Percentiles rank a stretch among this genome's conserved stretches.
Conservation (phyloP, 768 basidiomycete species). For the Russula earlei region DNA sequence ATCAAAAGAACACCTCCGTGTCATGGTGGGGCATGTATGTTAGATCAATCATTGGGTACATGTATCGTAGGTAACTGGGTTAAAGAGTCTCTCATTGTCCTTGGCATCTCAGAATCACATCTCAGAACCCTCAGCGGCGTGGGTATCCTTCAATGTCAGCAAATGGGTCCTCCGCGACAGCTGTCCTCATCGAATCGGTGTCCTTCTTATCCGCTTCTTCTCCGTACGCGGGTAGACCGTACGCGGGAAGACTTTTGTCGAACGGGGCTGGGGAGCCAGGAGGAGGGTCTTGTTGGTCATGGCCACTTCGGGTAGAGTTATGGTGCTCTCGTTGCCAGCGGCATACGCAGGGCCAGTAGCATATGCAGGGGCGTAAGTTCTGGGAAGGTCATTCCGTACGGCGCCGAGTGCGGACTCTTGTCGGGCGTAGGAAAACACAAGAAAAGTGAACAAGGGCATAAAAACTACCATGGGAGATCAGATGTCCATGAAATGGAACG, state of each 20-base stretch:
- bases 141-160: constrained; percentile 34
- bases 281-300: constrained; percentile 31
- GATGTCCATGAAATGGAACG: not conserved
- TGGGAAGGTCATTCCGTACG: constrained; percentile 35
- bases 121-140: not conserved
- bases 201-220: constrained; percentile 22
- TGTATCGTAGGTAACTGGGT: not conserved
- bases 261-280: constrained; percentile 41
- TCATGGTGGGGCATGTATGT: too few relatives aligned
- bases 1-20: too few relatives aligned
- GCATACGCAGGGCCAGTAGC: constrained; percentile 19
- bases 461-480: constrained; percentile 34
- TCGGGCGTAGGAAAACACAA: constrained; percentile 65
- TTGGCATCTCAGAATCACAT: too few relatives aligned
- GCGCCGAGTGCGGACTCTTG: constrained; percentile 56
- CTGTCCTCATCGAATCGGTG: constrained; percentile 23
- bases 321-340: constrained; percentile 5
- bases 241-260: constrained; percentile 35
- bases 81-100: not conserved
- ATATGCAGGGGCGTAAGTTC: constrained; percentile 26
- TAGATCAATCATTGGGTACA: too few relatives aligned
- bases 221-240: too few relatives aligned
- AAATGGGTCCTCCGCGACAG: constrained; percentile 44
- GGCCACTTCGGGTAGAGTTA: constrained; percentile 21
- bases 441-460: constrained; percentile 48